Percentiles rank a stretch among this genome's conserved stretches.
Conservation (phyloP, 768 basidiomycete genomes). For the Trametes meyenii region DNA sequence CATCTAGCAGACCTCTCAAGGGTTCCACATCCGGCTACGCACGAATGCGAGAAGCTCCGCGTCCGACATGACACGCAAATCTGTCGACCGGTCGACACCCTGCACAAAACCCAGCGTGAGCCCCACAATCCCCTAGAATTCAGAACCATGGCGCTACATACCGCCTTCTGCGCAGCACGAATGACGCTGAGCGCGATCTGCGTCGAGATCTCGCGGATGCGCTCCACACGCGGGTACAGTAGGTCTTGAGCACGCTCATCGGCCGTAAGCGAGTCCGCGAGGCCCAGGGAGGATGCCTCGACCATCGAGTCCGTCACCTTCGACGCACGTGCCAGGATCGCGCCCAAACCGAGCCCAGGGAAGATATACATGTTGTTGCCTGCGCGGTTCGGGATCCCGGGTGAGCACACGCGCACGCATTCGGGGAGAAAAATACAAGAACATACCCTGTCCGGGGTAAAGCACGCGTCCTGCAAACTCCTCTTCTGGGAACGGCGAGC, state of each 20-base stretch:
- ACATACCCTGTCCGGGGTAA: conserved; percentile 73
- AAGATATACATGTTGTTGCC: conserved; percentile 93
- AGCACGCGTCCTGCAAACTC: conserved; percentile 55
- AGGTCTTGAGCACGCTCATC: conserved; percentile 70
- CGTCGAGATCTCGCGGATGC: conserved; percentile 85
- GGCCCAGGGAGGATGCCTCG: conserved; percentile 81
- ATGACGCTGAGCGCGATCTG: conserved; percentile 76
- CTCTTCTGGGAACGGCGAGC: conserved; percentile 79
- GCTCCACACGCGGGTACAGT: conserved; percentile 81
- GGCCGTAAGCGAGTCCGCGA: conserved; percentile 69
- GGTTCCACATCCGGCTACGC: conserved; percentile 74
- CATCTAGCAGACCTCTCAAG: conserved; percentile 32
- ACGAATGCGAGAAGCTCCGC: conserved; percentile 56
- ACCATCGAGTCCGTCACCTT: conserved; percentile 87
- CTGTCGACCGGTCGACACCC: conserved; percentile 32
- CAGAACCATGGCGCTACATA: conserved; percentile 37
- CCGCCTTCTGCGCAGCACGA: conserved; percentile 76
- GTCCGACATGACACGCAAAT: conserved; percentile 62
- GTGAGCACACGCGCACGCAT: background rate
- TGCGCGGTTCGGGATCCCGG: background rate
- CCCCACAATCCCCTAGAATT: conserved; percentile 1
- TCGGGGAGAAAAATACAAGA: background rate
- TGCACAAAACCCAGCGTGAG: conserved; percentile 5
- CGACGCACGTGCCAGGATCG: conserved; percentile 69
- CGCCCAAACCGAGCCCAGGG: conserved; percentile 78